Evolutionary conservation across 768 basidiomycete genomes (phyloP), one percentile per base, ranked within the genome.

Genomic region (Mycena capillaripes): DNA sequence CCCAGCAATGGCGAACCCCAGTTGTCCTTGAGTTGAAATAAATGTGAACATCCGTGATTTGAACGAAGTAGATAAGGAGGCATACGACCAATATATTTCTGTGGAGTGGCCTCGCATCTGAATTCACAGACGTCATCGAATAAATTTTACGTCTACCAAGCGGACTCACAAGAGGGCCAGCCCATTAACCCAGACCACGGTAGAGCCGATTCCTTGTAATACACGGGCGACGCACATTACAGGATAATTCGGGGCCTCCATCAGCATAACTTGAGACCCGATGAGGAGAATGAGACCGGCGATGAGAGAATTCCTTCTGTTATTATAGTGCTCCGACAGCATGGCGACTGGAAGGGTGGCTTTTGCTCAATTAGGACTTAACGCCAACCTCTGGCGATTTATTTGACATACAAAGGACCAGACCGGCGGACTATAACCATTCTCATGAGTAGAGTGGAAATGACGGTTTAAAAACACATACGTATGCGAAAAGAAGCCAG

Each of bases 1-100:
- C 14, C 91, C 90, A 9, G 84, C 81, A 86, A 92, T 90, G 6
- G 89, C 88, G 40, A 91, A 79, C 0, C 92, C 91, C n/a, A 92
- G 81, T 75, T 92, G 91, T 69, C 85, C 91, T 88, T 4, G 17
- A 38, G 0, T 10, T 14, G 61, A 29, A 46, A 42, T 3, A 50
- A 16, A 34, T 29, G 25, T n/a, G n/a, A n/a, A n/a, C n/a, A n/a
- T n/a, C n/a, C n/a, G 14, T 14, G 27, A 19, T 2, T 36, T 30
- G n/a, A n/a, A n/a, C n/a, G n/a, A 65, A 60, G 4, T 2, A 21
- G 42, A 21, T 32, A n/a, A 29, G 16, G 14, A 8, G 32, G 81
- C 87, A 79, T 76, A 90, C 91, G 82, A 68, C 87, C 91, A 34
- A 89, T 76, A 7, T 84, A 76, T 46, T 80, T 70, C 69, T 86